Evolutionary conservation across 1,284 basidiomycete species (phyloP).

Genomic region (Puccinia horiana): DNA sequence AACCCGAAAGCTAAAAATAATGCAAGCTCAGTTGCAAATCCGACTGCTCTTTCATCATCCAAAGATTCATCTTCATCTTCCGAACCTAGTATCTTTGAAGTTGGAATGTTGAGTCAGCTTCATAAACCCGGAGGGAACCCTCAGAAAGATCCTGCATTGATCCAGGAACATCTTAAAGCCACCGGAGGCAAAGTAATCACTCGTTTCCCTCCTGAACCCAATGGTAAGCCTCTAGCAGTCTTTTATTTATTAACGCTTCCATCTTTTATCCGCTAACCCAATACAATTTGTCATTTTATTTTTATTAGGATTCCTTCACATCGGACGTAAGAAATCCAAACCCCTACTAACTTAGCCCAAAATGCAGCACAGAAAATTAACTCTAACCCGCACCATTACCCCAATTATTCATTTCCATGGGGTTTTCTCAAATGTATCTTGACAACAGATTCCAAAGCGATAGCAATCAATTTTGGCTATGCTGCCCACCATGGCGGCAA

Average conservation of each 20-base stretch:
- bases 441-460: constrained; percentile 80
- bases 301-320: constrained; percentile 44
- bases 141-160: constrained; percentile 76
- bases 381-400: background rate
- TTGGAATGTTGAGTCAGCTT: constrained; percentile 89
- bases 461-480: constrained; percentile 97
- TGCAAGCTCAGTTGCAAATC: constrained; percentile 69
- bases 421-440: background rate
- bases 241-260: background rate
- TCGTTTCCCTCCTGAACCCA: constrained; percentile 95
- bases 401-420: background rate
- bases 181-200: constrained; percentile 87
- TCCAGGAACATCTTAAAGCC: constrained; percentile 75
- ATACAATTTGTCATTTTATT: background rate
- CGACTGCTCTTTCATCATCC: constrained; percentile 5
- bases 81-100: constrained; percentile 73
- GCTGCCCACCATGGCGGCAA: constrained; percentile 86
- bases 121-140: constrained; percentile 94
- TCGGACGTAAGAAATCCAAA: constrained; percentile 30
- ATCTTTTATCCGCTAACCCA: background rate
- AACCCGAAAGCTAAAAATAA: constrained; percentile 53
- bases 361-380: background rate
- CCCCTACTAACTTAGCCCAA: background rate
- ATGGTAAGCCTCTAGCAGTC: constrained; percentile 15
- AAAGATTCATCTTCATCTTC: background rate